Percentiles rank a stretch among this genome's conserved stretches.
Conservation (phyloP, 164 flowering plant genomes). For the Piper longum region DNA sequence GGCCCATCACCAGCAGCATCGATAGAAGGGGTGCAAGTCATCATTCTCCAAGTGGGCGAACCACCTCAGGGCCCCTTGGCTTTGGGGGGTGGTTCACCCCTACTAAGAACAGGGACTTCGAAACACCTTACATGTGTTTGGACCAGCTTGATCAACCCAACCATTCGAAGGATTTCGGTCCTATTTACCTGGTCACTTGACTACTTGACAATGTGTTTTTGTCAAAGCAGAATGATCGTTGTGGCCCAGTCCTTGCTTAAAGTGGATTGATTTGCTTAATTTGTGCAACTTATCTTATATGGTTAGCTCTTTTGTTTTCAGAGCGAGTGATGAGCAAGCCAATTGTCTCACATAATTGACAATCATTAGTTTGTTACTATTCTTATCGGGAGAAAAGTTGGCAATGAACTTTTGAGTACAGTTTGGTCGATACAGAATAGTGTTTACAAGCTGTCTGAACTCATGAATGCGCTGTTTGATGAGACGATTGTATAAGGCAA, state of each 20-base stretch:
- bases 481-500: no score
- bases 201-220: background rate
- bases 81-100: constrained; percentile 1
- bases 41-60: background rate
- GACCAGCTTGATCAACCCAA: constrained; percentile 1
- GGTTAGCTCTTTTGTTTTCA: no score
- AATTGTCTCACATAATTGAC: no score
- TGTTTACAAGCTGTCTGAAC: no score
- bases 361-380: no score
- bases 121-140: constrained; percentile 3
- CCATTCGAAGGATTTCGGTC: constrained; percentile 3
- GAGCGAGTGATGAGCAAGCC: no score
- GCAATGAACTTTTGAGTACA: no score
- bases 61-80: constrained; percentile 1
- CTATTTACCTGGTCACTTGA: constrained; percentile 8
- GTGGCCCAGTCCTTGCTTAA: background rate
- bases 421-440: no score
- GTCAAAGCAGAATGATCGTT: background rate
- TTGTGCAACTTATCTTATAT: no score
- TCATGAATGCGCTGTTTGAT: no score
- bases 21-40: background rate
- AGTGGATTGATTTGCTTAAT: no score
- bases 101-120: constrained; percentile 1
- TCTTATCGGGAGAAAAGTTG: no score
- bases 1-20: constrained; percentile 13